Evolutionary conservation across 805 yeast genomes (phyloP).

Genomic region (Nakazawaea ernobii): DNA sequence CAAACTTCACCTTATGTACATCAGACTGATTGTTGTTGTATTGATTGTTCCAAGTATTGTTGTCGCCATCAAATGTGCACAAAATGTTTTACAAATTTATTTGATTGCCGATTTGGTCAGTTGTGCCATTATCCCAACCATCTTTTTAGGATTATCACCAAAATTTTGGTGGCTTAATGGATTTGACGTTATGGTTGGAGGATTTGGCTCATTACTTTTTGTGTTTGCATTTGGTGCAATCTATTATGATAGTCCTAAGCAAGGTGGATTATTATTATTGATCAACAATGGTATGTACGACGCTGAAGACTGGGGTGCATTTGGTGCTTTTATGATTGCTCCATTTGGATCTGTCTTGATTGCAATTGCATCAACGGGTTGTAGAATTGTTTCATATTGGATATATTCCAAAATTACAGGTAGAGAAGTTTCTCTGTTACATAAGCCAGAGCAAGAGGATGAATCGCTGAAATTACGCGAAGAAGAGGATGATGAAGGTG

Average conservation of each 20-base stretch:
- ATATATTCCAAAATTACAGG: conserved; percentile 29
- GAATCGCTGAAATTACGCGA: not conserved
- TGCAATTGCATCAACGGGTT: conserved; percentile 44
- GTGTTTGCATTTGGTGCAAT: conserved; percentile 82
- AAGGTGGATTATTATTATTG: conserved; percentile 72
- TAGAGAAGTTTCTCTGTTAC: conserved; percentile 38
- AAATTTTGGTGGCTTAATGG: conserved; percentile 67
- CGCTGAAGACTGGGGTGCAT: conserved; percentile 83
- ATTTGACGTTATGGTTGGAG: conserved; percentile 77
- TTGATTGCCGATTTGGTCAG: conserved; percentile 88
- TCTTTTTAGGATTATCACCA: conserved; percentile 72
- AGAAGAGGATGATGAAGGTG: not conserved
- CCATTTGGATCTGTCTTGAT: conserved; percentile 73
- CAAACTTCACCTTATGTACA: conserved; percentile 58
- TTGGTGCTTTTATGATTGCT: conserved; percentile 90
- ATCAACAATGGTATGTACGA: conserved; percentile 77
- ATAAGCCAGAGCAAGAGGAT: conserved; percentile 21
- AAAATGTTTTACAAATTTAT: conserved; percentile 79
- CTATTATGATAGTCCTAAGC: conserved; percentile 65
- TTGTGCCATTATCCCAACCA: conserved; percentile 77
- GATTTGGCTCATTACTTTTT: conserved; percentile 73
- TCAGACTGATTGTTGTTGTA: conserved; percentile 63
- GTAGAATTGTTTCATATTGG: conserved; percentile 35
- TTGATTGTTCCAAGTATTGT: conserved; percentile 85
- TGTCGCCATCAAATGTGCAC: conserved; percentile 76